These are phyloP conservation scores for Cladochytrium replicatum DNA, from an alignment of 192 early-diverging fungal species.

Conservation along the genomic window DNA sequence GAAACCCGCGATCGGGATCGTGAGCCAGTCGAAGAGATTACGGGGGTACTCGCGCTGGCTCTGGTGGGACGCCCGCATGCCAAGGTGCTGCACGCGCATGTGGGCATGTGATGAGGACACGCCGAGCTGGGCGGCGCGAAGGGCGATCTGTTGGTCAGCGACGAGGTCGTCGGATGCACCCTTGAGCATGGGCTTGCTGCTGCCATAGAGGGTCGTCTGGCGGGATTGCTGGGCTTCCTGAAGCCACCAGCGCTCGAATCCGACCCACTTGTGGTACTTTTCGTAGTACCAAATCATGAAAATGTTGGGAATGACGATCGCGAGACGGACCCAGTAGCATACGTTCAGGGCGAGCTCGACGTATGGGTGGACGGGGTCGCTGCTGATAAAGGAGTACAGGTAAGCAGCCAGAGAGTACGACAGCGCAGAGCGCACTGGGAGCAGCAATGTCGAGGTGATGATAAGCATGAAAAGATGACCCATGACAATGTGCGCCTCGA, in stretches of 20 bases:
- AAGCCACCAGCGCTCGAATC: slow-evolving; percentile 40
- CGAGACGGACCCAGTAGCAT: slow-evolving; percentile 28
- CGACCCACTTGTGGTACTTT: slow-evolving; percentile 39
- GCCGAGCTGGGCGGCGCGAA: neutral
- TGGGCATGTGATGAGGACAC: slow-evolving; percentile 10
- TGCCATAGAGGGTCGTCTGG: neutral
- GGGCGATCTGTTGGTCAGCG: neutral
- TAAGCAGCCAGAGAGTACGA: slow-evolving; percentile 9
- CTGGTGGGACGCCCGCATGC: slow-evolving; percentile 26
- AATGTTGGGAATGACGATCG: slow-evolving; percentile 29
- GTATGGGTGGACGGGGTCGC: slow-evolving; percentile 21
- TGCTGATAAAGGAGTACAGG: slow-evolving; percentile 16
- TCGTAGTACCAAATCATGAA: slow-evolving; percentile 38
- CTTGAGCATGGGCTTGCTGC: slow-evolving; percentile 1
- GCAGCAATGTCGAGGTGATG: slow-evolving; percentile 22
- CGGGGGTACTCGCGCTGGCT: slow-evolving; percentile 16
- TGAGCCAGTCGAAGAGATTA: slow-evolving; percentile 31
- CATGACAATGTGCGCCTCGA: slow-evolving; percentile 41
- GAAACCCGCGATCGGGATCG: slow-evolving; percentile 31
- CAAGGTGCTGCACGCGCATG: slow-evolving; percentile 30
- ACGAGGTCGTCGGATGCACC: slow-evolving; percentile 15
- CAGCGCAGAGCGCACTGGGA: slow-evolving; percentile 16
- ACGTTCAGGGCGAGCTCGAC: slow-evolving; percentile 19
- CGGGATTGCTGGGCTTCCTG: slow-evolving; percentile 13
- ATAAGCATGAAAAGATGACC: slow-evolving; percentile 31